phyloP scores from a whole-genome alignment of 805 yeast species.

The Lipomyces anomalus region DNA sequence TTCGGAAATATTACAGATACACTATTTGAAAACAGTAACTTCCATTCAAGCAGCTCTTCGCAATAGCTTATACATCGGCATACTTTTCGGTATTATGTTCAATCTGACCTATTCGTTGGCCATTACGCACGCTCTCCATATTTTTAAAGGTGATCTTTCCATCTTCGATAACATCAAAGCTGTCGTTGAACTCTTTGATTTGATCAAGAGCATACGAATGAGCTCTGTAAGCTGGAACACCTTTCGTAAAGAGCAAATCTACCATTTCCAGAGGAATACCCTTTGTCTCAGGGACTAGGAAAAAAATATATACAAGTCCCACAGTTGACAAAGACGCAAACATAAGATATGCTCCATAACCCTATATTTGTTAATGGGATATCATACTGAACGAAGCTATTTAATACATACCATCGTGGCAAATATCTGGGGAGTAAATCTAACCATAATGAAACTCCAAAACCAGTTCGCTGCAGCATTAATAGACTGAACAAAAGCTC shows the following conservation, averaged over 20 bases:
- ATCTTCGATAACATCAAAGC: not conserved
- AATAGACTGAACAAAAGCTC: slow-evolving; percentile 13
- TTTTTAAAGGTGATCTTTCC: not conserved
- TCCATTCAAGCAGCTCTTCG: too few species aligned
- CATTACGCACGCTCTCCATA: too few species aligned
- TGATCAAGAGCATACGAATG: slow-evolving; percentile 7
- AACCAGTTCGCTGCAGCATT: slow-evolving; percentile 19
- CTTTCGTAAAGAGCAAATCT: slow-evolving; percentile 53
- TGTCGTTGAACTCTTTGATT: not conserved
- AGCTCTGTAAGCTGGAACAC: slow-evolving; percentile 14
- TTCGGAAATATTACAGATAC: too few species aligned
- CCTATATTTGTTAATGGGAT: too few species aligned
- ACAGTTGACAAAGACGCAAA: slow-evolving; percentile 39
- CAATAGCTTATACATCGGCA: too few species aligned
- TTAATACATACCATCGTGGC: slow-evolving; percentile 6
- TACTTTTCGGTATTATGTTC: too few species aligned
- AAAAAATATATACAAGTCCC: slow-evolving; percentile 53
- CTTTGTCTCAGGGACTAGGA: slow-evolving; percentile 59
- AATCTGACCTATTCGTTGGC: too few species aligned
- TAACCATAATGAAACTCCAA: slow-evolving; percentile 15
- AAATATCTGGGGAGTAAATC: slow-evolving; percentile 18
- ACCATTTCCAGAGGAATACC: slow-evolving; percentile 68
- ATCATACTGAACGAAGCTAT: not conserved
- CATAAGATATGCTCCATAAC: slow-evolving; percentile 13
- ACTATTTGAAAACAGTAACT: too few species aligned